Evolutionary conservation across 1,284 basidiomycete species (phyloP), one percentile per base, ranked within the genome.

Genomic region (Microbotryum intermedium): DNA sequence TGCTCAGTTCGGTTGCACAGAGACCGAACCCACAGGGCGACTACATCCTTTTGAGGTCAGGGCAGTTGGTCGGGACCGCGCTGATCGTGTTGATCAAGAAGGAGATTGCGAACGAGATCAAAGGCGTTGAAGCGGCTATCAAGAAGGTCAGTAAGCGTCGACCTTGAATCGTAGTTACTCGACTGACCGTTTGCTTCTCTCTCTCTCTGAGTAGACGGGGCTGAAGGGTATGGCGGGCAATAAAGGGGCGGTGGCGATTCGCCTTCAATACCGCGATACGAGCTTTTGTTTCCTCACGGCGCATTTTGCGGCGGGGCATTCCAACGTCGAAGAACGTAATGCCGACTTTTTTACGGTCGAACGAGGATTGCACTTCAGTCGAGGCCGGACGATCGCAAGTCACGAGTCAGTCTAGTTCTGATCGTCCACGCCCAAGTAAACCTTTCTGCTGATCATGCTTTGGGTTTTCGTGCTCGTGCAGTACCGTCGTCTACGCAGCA

Each of bases 211-310:
- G 52, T 70, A 92, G 89, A 98, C 95, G 5, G 95, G 95, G 23
- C 79, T 98, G 44, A 84, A 90, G 58, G 95, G 95, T 18, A 91
- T 98, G 83, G 91, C 90, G 6, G 95, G 95, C 25, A 99, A 98
- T 77, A 99, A 78, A 66, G 76, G 76, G 21, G 93, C 90, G 11
- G 89, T 95, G 8, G 92, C 87, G 3, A 88, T 99, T 67, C 85
- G 95, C 23, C 79, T 99, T 61, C 87, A 97, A 47, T 87, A 90
- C 68, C 82, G 87, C 70, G 91, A 95, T 72, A 88, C 92, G 7
- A 87, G 83, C 51, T 86, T 98, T 70, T 98, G 95, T 76, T 92
- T 98, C 76, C 77, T 99, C 69, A 97, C 94, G 0, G 89, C 90
- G 1, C 95, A 98, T 75, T 81, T 98, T 50, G 92, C 95, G 18